phyloP scores from a whole-genome alignment of 805 yeast species.

The Ogataea wickerhamii region DNA sequence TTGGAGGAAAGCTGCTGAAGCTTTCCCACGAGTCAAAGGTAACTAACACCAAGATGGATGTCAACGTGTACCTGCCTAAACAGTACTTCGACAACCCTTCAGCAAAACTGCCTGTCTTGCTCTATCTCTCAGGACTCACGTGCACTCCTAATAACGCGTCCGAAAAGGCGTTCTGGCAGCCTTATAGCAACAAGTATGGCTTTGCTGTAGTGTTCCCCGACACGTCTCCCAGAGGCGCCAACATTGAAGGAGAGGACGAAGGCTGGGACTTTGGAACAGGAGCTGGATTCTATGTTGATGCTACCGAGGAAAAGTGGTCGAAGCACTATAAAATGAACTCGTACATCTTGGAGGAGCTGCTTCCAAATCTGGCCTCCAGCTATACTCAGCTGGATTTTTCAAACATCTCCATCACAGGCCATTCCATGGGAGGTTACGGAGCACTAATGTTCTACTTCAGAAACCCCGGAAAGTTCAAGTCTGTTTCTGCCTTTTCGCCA shows the following conservation, averaged over 20 bases:
- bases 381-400: slow-evolving; percentile 55
- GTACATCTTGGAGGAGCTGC: slow-evolving; percentile 74
- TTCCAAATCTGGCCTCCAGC: slow-evolving; percentile 42
- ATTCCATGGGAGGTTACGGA: slow-evolving; percentile 98
- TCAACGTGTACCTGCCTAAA: slow-evolving; percentile 79
- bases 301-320: slow-evolving; percentile 69
- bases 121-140: slow-evolving; percentile 84
- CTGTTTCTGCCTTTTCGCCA: slow-evolving; percentile 90
- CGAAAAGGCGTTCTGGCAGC: slow-evolving; percentile 87
- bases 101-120: slow-evolving; percentile 62
- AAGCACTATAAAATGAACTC: slow-evolving; percentile 81
- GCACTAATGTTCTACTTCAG: slow-evolving; percentile 66
- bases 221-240: slow-evolving; percentile 90
- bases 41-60: slow-evolving; percentile 72
- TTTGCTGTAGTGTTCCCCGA: slow-evolving; percentile 92
- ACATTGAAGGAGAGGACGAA: slow-evolving; percentile 62
- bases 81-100: slow-evolving; percentile 34
- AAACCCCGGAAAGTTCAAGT: slow-evolving; percentile 68
- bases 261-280: slow-evolving; percentile 90
- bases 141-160: slow-evolving; percentile 92
- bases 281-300: slow-evolving; percentile 92
- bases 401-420: slow-evolving; percentile 81
- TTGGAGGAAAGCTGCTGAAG: slow-evolving; percentile 75
- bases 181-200: slow-evolving; percentile 75
- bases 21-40: slow-evolving; percentile 65